phyloP scores from a whole-genome alignment of 495 filamentous ascomycete genomes.

The Penicillium canariense region DNA sequence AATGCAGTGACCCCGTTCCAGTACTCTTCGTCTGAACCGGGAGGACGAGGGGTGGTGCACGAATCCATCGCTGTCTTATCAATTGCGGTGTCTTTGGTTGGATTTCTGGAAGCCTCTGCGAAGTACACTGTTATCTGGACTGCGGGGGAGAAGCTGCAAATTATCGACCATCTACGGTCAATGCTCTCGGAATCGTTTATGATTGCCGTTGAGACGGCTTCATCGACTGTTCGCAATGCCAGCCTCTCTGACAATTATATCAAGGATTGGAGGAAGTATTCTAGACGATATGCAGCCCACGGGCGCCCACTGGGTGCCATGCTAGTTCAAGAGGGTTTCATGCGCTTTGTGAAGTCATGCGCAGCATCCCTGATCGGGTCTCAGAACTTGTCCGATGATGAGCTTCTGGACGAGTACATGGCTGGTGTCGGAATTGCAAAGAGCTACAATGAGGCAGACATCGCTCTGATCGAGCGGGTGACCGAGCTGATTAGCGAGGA shows the following conservation, averaged over 20 bases:
- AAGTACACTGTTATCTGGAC: conserved; percentile 77
- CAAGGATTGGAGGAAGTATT: conserved; percentile 76
- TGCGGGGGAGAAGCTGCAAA: conserved; percentile 61
- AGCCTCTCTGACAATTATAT: conserved; percentile 46
- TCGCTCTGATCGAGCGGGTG: conserved; percentile 60
- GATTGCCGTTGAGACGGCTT: conserved; percentile 77
- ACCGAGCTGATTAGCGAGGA: conserved; percentile 74
- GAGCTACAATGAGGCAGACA: conserved; percentile 41
- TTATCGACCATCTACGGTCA: conserved; percentile 65
- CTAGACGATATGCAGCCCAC: conserved; percentile 74
- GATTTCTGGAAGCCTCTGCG: conserved; percentile 80
- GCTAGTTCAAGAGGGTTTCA: conserved; percentile 82
- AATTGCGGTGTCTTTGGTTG: conserved; percentile 76
- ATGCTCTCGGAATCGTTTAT: conserved; percentile 81
- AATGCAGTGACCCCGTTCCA: conserved; percentile 34
- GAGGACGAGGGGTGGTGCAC: conserved; percentile 51
- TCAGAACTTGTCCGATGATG: conserved; percentile 54
- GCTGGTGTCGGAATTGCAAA: conserved; percentile 46
- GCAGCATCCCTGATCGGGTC: conserved; percentile 67
- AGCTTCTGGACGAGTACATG: conserved; percentile 78
- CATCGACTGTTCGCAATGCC: conserved; percentile 78
- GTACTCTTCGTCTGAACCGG: conserved; percentile 44
- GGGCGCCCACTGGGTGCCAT: conserved; percentile 87
- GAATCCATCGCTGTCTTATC: conserved; percentile 68
- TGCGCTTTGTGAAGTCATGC: conserved; percentile 75